phyloP scores from a whole-genome alignment of 345 rosid genomes.

The Litchi chinensis region DNA sequence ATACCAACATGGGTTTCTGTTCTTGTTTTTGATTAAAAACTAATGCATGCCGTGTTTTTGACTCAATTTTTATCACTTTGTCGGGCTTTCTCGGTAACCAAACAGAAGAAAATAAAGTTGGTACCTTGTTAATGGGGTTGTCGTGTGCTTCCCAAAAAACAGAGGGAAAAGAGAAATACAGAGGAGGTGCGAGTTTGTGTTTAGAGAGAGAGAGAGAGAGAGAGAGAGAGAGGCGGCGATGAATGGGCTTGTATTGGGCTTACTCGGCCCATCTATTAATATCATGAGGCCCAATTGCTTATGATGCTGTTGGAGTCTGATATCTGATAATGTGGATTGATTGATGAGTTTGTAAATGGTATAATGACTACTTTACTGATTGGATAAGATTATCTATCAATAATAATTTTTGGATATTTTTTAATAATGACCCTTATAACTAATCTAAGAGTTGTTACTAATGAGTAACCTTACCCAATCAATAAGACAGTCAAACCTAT shows the following conservation, averaged over 20 bases:
- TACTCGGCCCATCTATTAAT: not conserved
- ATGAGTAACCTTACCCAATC: too few species aligned
- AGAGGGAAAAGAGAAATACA: not conserved
- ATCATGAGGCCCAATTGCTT: not conserved
- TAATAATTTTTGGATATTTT: too few species aligned
- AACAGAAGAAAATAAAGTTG: slow-evolving; percentile 5
- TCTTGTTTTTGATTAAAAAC: too few species aligned
- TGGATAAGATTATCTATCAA: too few species aligned
- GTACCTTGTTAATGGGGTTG: slow-evolving; percentile 9
- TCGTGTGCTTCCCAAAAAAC: not conserved
- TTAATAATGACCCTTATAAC: too few species aligned
- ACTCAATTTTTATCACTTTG: not conserved
- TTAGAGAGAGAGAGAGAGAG: not conserved
- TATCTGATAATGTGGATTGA: too few species aligned
- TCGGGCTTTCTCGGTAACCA: slow-evolving; percentile 16
- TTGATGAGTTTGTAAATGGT: too few species aligned
- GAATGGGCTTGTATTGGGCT: not conserved
- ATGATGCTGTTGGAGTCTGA: too few species aligned
- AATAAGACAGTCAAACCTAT: too few species aligned
- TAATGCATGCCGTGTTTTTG: not conserved
- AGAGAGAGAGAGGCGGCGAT: not conserved
- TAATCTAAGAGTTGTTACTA: too few species aligned
- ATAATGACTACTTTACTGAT: too few species aligned
- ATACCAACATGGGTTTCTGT: not conserved
- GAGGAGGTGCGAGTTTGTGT: not conserved